Conservation (phyloP, 306 rosid genomes). For the Cotoneaster glaucophyllus region DNA sequence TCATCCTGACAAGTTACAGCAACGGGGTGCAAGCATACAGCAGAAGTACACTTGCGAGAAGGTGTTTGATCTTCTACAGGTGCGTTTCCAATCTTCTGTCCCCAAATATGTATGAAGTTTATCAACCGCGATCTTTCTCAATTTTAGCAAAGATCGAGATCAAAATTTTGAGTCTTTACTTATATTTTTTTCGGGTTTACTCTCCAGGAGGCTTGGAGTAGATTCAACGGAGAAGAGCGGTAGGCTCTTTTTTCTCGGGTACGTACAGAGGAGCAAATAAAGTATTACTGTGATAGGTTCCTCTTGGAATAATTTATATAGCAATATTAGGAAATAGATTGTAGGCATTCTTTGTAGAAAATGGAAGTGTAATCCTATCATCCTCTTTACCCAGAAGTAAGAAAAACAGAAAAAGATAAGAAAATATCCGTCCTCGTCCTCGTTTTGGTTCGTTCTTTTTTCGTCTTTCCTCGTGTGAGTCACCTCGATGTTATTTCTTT, state of each 20-base stretch:
- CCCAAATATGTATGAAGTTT: neutral
- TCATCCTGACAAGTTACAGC: constrained; percentile 96
- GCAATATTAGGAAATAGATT: neutral
- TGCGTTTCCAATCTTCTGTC: constrained; percentile 22
- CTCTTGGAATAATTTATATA: neutral
- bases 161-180: neutral
- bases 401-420: neutral
- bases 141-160: neutral
- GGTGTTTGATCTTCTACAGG: constrained; percentile 97
- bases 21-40: constrained; percentile 88
- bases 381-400: neutral
- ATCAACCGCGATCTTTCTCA: neutral
- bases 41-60: constrained; percentile 88
- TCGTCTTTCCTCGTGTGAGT: neutral
- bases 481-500: neutral
- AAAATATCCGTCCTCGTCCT: neutral
- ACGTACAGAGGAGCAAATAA: neutral
- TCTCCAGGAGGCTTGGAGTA: constrained; percentile 93
- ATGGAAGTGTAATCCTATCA: neutral
- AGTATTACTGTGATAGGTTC: neutral
- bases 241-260: constrained; percentile 2
- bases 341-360: neutral
- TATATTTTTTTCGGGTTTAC: neutral
- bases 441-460: neutral
- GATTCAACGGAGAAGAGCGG: constrained; percentile 81